Conservation (phyloP, 108 stramenopile genomes). For the Cyclotella cryptica region DNA sequence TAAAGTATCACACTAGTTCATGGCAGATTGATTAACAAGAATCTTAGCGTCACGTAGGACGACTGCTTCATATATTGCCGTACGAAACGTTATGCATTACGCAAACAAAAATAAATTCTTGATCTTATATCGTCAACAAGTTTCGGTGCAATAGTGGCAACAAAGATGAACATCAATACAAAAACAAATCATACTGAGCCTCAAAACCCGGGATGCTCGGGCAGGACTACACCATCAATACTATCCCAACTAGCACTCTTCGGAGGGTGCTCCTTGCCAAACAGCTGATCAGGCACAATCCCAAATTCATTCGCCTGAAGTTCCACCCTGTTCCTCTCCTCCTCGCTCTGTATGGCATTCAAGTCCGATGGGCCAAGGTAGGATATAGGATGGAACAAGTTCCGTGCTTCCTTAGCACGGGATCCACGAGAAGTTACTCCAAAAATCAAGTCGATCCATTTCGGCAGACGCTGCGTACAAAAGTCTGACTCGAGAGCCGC, state of each 20-base stretch:
- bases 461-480: slow-evolving; percentile 83
- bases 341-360: slow-evolving; percentile 66
- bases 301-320: slow-evolving; percentile 90
- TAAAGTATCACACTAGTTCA: too few species aligned
- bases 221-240: slow-evolving; percentile 54
- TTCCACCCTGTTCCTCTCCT: slow-evolving; percentile 85
- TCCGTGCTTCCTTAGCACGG: slow-evolving; percentile 80
- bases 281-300: slow-evolving; percentile 80
- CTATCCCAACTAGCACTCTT: slow-evolving; percentile 21
- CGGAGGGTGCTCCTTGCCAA: slow-evolving; percentile 66
- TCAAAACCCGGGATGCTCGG: slow-evolving; percentile 45
- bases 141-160: too few species aligned
- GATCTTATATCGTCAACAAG: too few species aligned
- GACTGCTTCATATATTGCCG: too few species aligned
- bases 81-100: too few species aligned
- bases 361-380: slow-evolving; percentile 84
- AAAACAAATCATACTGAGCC: too few species aligned
- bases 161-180: too few species aligned
- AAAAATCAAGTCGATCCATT: slow-evolving; percentile 99
- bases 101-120: too few species aligned
- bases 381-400: slow-evolving; percentile 91
- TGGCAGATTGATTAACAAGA: too few species aligned
- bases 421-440: slow-evolving; percentile 91
- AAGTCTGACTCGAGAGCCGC: slow-evolving; percentile 94
- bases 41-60: too few species aligned